Base-by-base conservation (phyloP, 1,139 yeast genomes). In the Meyerozyma smithsonii region DNA sequence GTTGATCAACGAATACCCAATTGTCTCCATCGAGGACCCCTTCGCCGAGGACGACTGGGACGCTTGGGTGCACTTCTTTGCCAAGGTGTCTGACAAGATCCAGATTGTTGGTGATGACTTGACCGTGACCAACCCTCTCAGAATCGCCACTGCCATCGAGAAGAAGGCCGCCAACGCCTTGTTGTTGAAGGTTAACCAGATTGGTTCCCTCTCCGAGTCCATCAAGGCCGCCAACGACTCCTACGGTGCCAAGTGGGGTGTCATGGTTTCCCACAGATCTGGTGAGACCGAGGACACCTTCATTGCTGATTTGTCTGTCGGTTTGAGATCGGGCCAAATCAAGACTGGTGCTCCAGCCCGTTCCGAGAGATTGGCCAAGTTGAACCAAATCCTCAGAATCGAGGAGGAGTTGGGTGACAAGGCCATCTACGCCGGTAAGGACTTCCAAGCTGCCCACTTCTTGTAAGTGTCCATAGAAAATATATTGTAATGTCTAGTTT, bases 261-360 rank as follows among this genome's bases (percentile, higher is more conserved):
- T 88, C 61, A 87, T 87, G 95, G 96, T 88, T 61, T 86, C 95
- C 59, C 96, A 87, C 83, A 85, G 96, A 80, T 88, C 96, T 56
- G 97, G 97, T 77, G 97, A 90, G 81, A 89, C 97, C 54, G 97
- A 90, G 78, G 97, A 90, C 75, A 84, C 95, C 58, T 83, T 86
- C 78, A 89, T 90, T 72, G 97, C 97, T 64, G 97, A 90, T 73
- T 80, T 90, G 66, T 77, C 89, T 58, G 96, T 90, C 59, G 97
- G 97, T 77, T 79, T 90, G 69, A 86, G 97, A 81, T 64, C 95
- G 56, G 97, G 96, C 69, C 96, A 90, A 80, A 84, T 90, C 72
- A 90, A 90, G 89, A 85, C 96, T 58, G 97, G 97, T 83, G 97
- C 97, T 64, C 96, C 97, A 66, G 95, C 96, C 57, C 88, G 97